Conservation (phyloP, 331 rosid genomes). For the Malus hybrid region DNA sequence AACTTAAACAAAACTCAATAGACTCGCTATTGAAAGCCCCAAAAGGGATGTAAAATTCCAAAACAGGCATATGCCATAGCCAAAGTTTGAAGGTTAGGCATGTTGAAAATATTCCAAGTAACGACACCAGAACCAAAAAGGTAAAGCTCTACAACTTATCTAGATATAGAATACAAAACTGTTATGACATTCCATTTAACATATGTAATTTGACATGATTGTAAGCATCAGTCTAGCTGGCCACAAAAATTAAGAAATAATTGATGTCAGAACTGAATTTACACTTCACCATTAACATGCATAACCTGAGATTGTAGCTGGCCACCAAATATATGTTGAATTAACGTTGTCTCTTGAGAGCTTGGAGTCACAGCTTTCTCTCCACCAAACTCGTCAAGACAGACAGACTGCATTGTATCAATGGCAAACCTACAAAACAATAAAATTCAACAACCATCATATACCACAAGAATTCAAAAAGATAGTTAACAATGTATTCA, state of each 20-base stretch:
- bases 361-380: slow-evolving; percentile 61
- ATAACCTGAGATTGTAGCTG: slow-evolving; percentile 90
- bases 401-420: slow-evolving; percentile 88
- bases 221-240: no score
- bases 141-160: not conserved
- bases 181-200: no score
- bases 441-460: not conserved
- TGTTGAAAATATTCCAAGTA: not conserved
- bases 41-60: not conserved
- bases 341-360: slow-evolving; percentile 75
- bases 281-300: slow-evolving; percentile 2
- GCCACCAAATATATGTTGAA: slow-evolving; percentile 93
- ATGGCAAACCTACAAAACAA: slow-evolving; percentile 62
- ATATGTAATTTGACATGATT: no score
- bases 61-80: not conserved
- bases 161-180: not conserved
- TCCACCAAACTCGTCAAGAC: slow-evolving; percentile 96
- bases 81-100: not conserved
- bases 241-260: not conserved
- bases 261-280: not conserved
- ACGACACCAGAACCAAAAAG: not conserved
- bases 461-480: not conserved
- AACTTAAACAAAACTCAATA: not conserved
- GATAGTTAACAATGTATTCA: not conserved
- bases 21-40: not conserved